phyloP scores from a whole-genome alignment of 805 yeast species.

The Debaryomyces hansenii region DNA sequence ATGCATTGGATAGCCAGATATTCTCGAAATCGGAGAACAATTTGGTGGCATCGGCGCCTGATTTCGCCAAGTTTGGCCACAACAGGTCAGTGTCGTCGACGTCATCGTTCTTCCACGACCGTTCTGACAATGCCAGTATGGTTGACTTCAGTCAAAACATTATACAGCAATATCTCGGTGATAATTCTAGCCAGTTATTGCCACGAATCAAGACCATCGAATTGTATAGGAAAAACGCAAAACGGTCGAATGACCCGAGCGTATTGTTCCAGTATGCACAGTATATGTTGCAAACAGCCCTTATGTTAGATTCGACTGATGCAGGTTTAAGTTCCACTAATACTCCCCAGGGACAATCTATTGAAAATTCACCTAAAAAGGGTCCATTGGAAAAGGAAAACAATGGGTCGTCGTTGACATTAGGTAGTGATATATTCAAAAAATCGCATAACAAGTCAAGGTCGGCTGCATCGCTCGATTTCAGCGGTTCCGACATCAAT shows the following conservation, averaged over 20 bases:
- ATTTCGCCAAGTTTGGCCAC: constrained; percentile 22
- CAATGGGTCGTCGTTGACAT: constrained; percentile 3
- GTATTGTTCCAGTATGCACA: constrained; percentile 91
- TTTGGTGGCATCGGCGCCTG: constrained; percentile 16
- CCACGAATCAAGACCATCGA: constrained; percentile 85
- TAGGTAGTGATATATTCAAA: constrained; percentile 6
- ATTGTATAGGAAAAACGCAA: constrained; percentile 81
- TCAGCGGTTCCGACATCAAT: constrained; percentile 13
- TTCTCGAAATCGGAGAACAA: constrained; percentile 28
- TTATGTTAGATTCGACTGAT: constrained; percentile 47
- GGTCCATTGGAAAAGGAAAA: constrained; percentile 6
- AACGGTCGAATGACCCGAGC: constrained; percentile 79
- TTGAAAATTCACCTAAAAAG: constrained; percentile 18
- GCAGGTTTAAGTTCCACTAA: constrained; percentile 2
- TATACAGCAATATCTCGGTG: constrained; percentile 54
- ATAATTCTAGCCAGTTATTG: constrained; percentile 49
- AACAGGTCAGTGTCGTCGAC: constrained; percentile 36
- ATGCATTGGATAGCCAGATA: constrained; percentile 1
- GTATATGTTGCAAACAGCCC: constrained; percentile 82
- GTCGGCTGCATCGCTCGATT: constrained; percentile 19
- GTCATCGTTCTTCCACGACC: constrained; percentile 36
- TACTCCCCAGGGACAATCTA: constrained; percentile 11
- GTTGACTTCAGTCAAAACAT: constrained; percentile 54
- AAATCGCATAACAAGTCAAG: constrained; percentile 20
- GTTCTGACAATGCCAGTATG: constrained; percentile 32